Evolutionary conservation across 495 filamentous ascomycete genomes (phyloP), one percentile per base, ranked within the genome.

Genomic region (Aspergillus olivimuriae): DNA sequence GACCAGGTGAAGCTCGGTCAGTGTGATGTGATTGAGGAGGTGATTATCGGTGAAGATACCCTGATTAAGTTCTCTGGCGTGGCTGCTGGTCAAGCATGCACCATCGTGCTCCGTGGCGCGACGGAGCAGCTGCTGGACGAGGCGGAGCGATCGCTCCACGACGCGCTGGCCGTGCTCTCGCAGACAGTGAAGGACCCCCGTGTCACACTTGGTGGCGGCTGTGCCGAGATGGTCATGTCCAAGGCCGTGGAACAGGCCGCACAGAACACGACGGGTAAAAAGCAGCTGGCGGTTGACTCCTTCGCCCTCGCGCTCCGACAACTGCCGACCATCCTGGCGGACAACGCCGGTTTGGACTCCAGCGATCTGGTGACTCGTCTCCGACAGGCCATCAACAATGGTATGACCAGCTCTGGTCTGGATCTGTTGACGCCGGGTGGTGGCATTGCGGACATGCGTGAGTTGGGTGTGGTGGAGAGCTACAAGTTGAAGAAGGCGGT

Each of bases 401-500:
- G 94, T 42, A 82, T 94, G 82, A 88, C 81, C 33, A 92, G 80
- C 43, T 94, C 90, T 21, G 92, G 92, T 12, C 60, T 98, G 51
- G 92, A 98, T 61, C 69, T 98, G 48, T 71, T 86, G 65, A 86
- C 86, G 0, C 89, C 91, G 4, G 91, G 91, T 21, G 94, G 94
- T 34, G 89, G 89, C 26, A 90, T 98, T 61, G 78, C 89, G 5
- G 91, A 98, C 60, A 98, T 98, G 92, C 78, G 90, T 34, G 87
- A 97, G 56, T 64, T 94, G 42, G 94, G 92, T 17, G 89, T 98
- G n/a, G 84, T 98, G 57, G 92, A 98, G 70, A 94, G 89, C 57
- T 98, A 96, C 74, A 97, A 98, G 74, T 69, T 98, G 61, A 98
- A 98, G 78, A 84, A 83, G 62, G 92, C 92, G 11, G 92, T 98